A percentile compares a stretch with the other conserved stretches of the same genome.
Evolutionary conservation across 2,329 filamentous ascomycete species (phyloP).

Genomic region (Alternaria burnsii): DNA sequence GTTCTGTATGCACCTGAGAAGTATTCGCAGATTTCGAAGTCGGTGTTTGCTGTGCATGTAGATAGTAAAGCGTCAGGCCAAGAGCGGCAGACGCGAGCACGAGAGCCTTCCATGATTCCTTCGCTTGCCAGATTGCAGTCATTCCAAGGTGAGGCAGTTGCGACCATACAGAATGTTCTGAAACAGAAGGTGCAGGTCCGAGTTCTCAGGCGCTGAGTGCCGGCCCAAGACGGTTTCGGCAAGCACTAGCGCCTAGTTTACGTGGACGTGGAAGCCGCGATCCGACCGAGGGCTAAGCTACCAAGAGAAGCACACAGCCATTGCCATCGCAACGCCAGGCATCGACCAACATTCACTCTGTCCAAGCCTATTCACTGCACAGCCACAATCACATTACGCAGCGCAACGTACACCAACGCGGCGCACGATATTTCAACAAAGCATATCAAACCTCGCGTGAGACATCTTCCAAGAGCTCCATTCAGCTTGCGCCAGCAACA

Average conservation of each 20-base stretch:
- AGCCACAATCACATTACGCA: conserved; percentile 45
- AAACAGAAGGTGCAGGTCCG: conserved; percentile 33
- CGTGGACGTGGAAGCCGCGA: conserved; percentile 46
- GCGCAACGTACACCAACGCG: conserved; percentile 33
- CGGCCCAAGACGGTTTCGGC: conserved; percentile 36
- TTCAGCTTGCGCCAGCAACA: conserved; percentile 36
- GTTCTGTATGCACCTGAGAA: conserved; percentile 23
- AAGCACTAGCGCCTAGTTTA: conserved; percentile 37
- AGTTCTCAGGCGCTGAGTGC: conserved; percentile 24
- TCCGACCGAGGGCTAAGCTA: conserved; percentile 31
- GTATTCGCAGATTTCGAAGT: conserved; percentile 16
- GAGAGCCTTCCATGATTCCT: conserved; percentile 34
- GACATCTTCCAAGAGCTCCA: conserved; percentile 32
- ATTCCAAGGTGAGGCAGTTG: conserved; percentile 27
- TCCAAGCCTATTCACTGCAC: conserved; percentile 28
- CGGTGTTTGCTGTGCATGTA: conserved; percentile 21
- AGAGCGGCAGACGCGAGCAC: conserved; percentile 30
- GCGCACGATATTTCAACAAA: conserved; percentile 12
- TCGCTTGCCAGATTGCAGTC: conserved; percentile 15
- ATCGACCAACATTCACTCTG: conserved; percentile 27
- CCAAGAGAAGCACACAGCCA: conserved; percentile 11
- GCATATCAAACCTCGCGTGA: conserved; percentile 26
- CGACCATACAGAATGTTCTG: conserved; percentile 27
- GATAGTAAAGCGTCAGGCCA: conserved; percentile 31
- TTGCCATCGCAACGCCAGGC: conserved; percentile 29